Base-by-base conservation (phyloP, 1,139 yeast genomes). In the Zygoascus meyerae region DNA sequence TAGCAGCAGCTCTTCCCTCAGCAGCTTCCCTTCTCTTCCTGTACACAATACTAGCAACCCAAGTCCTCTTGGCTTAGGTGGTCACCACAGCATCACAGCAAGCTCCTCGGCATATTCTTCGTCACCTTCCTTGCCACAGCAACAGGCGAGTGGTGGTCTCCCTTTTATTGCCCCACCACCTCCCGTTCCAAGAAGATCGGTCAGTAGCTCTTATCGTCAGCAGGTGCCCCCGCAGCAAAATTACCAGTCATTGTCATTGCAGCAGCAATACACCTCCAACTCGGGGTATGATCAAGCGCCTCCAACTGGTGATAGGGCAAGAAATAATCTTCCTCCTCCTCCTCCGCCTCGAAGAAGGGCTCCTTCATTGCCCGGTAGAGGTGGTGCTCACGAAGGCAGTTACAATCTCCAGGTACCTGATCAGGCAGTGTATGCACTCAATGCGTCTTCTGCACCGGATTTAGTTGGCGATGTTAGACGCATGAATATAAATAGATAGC, bases 391-490 rank as follows among this genome's bases (percentile, higher is more conserved):
- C 56, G 52, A 28, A 38, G 46, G 11, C 30, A 40, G 31, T 30
- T 21, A 35, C 7, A 29, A 12, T 16, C 10, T 15, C 33, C 29
- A 26, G 21, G 37, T 39, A 12, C 34, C 34, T 5, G 46, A 45
- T n/a, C 53, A 45, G 42, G 52, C 44, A 16, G 48, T 46, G 18
- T 42, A 47, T 3, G 49, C 44, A n/a, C 48, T 34, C 26, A 44
- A 54, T 28, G 42, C 54, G 3, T 45, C 59, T 2, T 59, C 63
- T 7, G 58, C 61, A 3, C 63, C 63, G 2, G 62, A 59, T 43
- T 52, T 61, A 3, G 47, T 61, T 42, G 54, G 63, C 2, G 64
- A 61, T 42, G 46, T 61, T n/a, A 49, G 52, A 30, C 60, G 63
- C 6, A 52, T 61, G 14, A 63, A 38, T 29, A 35, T 35, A 11